Evolutionary conservation across 768 basidiomycete species (phyloP).

Genomic region (Ramaria rubella): DNA sequence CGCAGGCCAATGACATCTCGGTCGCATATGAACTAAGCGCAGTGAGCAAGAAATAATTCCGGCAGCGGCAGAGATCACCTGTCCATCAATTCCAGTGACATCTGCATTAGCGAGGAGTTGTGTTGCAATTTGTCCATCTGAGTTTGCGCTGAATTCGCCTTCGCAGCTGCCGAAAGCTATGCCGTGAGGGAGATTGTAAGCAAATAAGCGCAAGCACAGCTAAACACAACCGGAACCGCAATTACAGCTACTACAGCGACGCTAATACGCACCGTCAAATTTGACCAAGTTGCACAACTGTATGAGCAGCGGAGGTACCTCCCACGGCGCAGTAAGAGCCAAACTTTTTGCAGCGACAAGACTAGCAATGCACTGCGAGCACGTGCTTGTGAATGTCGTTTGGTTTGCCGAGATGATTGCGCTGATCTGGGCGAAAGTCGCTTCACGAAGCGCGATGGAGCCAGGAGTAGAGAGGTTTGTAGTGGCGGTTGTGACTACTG

Average conservation of each 20-base stretch:
- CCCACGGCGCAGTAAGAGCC: constrained; percentile 12
- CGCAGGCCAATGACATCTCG: not conserved
- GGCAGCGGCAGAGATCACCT: constrained; percentile 1
- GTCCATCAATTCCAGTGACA: constrained; percentile 11
- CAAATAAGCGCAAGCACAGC: too few relatives aligned
- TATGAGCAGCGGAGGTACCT: constrained; percentile 11
- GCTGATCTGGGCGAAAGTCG: constrained; percentile 4
- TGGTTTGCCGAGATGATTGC: constrained; percentile 10
- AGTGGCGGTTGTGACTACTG: not conserved
- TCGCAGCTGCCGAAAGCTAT: constrained; percentile 13
- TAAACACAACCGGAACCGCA: too few relatives aligned
- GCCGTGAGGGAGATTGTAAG: too few relatives aligned
- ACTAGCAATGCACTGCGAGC: constrained; percentile 10
- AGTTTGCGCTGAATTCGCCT: constrained; percentile 10
- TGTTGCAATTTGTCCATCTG: constrained; percentile 13
- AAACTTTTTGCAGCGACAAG: constrained; percentile 9
- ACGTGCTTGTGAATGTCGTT: not conserved
- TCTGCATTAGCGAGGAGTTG: constrained; percentile 12
- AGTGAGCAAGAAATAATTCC: not conserved
- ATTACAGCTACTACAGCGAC: too few relatives aligned
- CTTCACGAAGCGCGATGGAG: not conserved
- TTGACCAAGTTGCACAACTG: constrained; percentile 12
- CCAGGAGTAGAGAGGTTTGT: constrained; percentile 11
- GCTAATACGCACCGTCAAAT: constrained; percentile 4
- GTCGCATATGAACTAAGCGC: not conserved